Evolutionary conservation across 1,284 basidiomycete genomes (phyloP).

Genomic region (Pterulicium gracile): DNA sequence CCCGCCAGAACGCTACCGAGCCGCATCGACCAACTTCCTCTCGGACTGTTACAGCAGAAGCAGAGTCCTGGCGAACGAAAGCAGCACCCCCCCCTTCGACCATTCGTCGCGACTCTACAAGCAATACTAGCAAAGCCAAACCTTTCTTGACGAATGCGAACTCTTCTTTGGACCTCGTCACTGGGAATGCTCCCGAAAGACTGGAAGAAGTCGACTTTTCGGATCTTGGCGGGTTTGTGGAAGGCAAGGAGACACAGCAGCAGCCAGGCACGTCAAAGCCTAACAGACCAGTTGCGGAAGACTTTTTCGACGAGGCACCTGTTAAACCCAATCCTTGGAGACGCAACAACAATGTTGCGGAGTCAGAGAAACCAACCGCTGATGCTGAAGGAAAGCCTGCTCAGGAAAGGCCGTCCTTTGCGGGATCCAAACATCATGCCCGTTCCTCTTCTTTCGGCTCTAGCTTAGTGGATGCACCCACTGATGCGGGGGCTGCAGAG

Average conservation of each 20-base stretch:
- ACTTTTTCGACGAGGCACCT: conserved; percentile 51
- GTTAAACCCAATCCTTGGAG: conserved; percentile 10
- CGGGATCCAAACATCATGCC: not conserved
- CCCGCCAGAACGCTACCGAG: no score
- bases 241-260: conserved; percentile 16
- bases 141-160: conserved; percentile 23
- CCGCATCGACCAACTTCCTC: conserved; percentile 15
- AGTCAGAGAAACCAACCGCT: conserved; percentile 6
- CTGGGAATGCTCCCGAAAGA: conserved; percentile 40
- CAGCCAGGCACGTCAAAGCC: conserved; percentile 14
- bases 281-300: conserved; percentile 46
- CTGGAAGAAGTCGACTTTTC: conserved; percentile 70
- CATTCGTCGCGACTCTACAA: conserved; percentile 14
- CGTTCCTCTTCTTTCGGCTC: not conserved
- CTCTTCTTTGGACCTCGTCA: conserved; percentile 31
- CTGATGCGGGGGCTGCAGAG: not conserved
- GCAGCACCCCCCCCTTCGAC: conserved; percentile 22
- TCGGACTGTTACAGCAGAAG: conserved; percentile 24
- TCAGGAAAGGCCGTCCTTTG: not conserved
- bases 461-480: not conserved
- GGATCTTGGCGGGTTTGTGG: conserved; percentile 60
- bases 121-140: conserved; percentile 8
- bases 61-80: conserved; percentile 57
- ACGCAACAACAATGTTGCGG: conserved; percentile 21
- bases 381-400: not conserved